Conservation (phyloP, 352 stramenopile genomes). For the Globisporangium canariense region DNA sequence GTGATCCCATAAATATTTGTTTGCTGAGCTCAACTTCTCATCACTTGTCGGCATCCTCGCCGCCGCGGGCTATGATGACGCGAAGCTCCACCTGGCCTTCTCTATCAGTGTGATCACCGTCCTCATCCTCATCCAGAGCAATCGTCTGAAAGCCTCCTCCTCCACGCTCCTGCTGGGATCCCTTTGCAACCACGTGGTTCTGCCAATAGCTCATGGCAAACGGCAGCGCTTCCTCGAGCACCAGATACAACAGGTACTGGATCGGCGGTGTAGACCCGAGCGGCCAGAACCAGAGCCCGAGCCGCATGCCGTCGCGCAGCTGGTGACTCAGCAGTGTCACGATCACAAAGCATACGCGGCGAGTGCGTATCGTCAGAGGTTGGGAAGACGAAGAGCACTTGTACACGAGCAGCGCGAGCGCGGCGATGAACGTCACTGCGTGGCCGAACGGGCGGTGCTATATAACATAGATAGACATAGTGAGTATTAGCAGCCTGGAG, state of each 20-base stretch:
- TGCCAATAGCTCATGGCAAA: conserved; percentile 41
- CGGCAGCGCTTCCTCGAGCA: conserved; percentile 47
- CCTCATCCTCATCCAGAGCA: not conserved
- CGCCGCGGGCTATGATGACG: conserved; percentile 1
- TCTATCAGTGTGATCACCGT: not conserved
- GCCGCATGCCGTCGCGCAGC: conserved; percentile 58
- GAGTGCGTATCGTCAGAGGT: conserved; percentile 19
- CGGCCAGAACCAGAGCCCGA: conserved; percentile 69
- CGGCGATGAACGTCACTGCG: conserved; percentile 62
- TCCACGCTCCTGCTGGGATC: not conserved
- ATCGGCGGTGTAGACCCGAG: conserved; percentile 61
- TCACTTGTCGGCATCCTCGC: not conserved
- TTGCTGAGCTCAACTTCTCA: not conserved
- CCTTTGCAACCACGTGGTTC: not conserved
- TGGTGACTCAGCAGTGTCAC: conserved; percentile 65
- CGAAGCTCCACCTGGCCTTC: conserved; percentile 1
- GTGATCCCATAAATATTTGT: not conserved
- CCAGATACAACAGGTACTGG: conserved; percentile 62
- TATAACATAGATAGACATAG: not conserved
- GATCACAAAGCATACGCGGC: conserved; percentile 50
- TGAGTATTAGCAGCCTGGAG: not conserved
- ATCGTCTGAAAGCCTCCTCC: conserved; percentile 2
- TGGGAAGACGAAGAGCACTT: conserved; percentile 28
- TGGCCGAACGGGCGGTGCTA: conserved; percentile 60
- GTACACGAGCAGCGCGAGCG: conserved; percentile 35